A percentile compares a stretch with the other conserved stretches of the same genome.
These are phyloP conservation scores for Paramecium primaurelia DNA, from an alignment of 73 alveolate genomes.

Conservation along the genomic window DNA sequence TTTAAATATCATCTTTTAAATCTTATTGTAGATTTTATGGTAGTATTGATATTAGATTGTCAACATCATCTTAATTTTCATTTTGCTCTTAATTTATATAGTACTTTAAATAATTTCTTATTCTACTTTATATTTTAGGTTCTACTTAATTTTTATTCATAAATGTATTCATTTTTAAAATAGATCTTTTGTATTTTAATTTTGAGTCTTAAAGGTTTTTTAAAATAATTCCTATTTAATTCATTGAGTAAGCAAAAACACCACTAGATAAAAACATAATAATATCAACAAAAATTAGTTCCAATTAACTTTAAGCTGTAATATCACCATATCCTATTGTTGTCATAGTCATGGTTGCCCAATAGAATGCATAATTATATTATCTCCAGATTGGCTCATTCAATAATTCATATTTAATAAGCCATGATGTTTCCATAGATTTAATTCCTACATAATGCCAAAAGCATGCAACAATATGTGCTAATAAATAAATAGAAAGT, in stretches of 20 bases:
- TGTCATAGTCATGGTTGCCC: conserved; percentile 55
- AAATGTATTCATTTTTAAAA: conserved; percentile 12
- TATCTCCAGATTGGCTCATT: background rate
- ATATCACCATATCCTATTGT: conserved; percentile 65
- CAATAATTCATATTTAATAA: background rate
- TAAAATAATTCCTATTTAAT: conserved; percentile 43
- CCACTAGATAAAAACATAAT: conserved; percentile 48
- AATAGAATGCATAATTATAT: conserved; percentile 47
- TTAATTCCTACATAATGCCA: background rate
- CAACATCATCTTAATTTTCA: conserved; percentile 1
- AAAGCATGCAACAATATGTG: conserved; percentile 17
- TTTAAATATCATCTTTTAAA: conserved; percentile 22
- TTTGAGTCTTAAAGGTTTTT: background rate
- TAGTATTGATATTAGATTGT: background rate
- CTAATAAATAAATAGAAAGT: background rate
- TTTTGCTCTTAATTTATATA: conserved; percentile 5
- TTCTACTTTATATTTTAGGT: background rate
- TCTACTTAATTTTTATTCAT: conserved; percentile 51
- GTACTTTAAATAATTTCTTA: conserved; percentile 43
- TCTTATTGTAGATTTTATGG: conserved; percentile 1
- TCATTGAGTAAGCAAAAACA: conserved; percentile 50
- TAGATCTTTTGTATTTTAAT: background rate
- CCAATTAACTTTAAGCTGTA: conserved; percentile 35
- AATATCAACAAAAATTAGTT: background rate
- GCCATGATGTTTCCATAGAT: background rate